Evolutionary conservation across 768 basidiomycete genomes (phyloP).

Genomic region (Kwoniella pini): DNA sequence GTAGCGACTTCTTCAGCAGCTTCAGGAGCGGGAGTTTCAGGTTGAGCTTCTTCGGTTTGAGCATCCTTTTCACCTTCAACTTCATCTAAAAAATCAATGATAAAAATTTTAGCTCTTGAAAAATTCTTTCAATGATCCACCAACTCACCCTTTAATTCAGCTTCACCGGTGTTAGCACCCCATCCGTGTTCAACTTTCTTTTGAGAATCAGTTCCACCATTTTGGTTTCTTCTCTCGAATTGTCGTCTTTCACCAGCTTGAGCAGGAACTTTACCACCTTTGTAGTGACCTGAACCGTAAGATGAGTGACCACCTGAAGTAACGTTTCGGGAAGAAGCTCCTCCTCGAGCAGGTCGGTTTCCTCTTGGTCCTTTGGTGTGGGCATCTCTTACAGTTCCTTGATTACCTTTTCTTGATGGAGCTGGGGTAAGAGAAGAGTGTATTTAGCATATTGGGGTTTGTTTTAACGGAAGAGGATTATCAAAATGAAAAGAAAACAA

Average conservation of each 20-base stretch:
- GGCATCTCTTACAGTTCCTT: conserved; percentile 39
- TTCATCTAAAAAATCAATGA: conserved; percentile 59
- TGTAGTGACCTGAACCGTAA: conserved; percentile 59
- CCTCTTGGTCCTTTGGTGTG: conserved; percentile 54
- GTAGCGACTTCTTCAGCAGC: conserved; percentile 56
- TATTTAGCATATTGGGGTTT: neutral
- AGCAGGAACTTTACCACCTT: conserved; percentile 51
- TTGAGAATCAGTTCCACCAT: conserved; percentile 69
- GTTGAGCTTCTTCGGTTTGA: conserved; percentile 69
- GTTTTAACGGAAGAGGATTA: too few relatives aligned
- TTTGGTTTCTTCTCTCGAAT: conserved; percentile 63
- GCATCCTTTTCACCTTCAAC: conserved; percentile 70
- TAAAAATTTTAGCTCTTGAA: neutral
- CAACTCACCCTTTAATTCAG: conserved; percentile 63
- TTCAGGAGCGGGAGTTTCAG: conserved; percentile 68
- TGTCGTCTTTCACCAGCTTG: conserved; percentile 67
- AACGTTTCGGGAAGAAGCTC: conserved; percentile 54
- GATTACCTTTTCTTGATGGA: conserved; percentile 33
- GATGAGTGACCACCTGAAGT: conserved; percentile 55
- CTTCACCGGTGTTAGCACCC: conserved; percentile 85
- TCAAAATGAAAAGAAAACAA: neutral
- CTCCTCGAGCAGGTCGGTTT: conserved; percentile 57
- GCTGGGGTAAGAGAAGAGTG: conserved; percentile 13
- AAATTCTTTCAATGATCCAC: too few relatives aligned
- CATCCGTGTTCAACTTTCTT: conserved; percentile 94